Evolutionary conservation across 495 filamentous ascomycete genomes (phyloP), one percentile per base, ranked within the genome.

Genomic region (Aspergillus diversus): DNA sequence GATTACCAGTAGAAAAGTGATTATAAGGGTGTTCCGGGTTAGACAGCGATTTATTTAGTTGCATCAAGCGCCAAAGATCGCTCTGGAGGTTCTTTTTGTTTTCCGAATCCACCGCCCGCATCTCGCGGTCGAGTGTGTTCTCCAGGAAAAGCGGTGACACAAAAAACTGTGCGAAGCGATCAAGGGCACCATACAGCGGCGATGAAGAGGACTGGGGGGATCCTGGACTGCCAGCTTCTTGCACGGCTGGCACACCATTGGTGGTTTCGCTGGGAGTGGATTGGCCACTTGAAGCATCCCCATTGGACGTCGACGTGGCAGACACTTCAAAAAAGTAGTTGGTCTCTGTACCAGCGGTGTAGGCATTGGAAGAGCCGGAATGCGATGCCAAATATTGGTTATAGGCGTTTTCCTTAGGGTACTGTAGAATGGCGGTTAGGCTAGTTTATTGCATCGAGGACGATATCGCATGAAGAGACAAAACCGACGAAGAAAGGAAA

Each of bases 31-130:
- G 96, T 43, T 88, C 87, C 5, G 90, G 87, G 75, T 94, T 99
- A 31, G 94, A 93, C 11, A 96, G 78, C 2, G 91, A 89, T 76
- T 97, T 97, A 70, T 91, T 91, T 34, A 99, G 83, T 72, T 99
- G 95, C 75, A 93, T 87, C 61, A 97, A 75, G 21, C 95, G 89
- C 96, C 96, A 99, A 61, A 86, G 80, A 73, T 99, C 95, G 75
- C 85, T 96, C 78, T 99, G 95, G 31, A 99, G 84, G 65, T 99
- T 99, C 82, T 99, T 98, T 83, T 99, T 99, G 77, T 98, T 97
- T 73, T 99, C 95, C 0, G 95, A 98, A 76, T 99, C 95, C 17
- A 99, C 95, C 17, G 95, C 95, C 63, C 81, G 85, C 62, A 99
- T 80, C 77, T 99, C 95, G 33, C 95, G 87, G 65, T 99, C 95